phyloP scores from a whole-genome alignment of 192 early-diverging fungal species.

The Gaertneriomyces semiglobifer region DNA sequence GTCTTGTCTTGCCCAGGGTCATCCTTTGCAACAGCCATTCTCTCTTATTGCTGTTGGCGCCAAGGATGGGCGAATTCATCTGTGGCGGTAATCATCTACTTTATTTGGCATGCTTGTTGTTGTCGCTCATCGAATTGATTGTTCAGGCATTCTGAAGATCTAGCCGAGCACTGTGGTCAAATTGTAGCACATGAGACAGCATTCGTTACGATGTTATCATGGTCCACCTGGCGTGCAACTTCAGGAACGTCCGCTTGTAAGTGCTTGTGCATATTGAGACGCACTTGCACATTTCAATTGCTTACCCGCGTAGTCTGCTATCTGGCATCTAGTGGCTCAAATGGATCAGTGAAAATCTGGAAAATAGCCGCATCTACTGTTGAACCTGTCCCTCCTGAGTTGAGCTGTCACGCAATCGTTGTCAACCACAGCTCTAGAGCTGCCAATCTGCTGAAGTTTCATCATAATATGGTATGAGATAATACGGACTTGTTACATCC shows the following conservation, averaged over 20 bases:
- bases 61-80: slow-evolving; percentile 17
- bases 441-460: neutral
- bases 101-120: neutral
- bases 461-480: neutral
- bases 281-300: too few species aligned
- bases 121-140: neutral
- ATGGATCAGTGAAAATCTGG: slow-evolving; percentile 21
- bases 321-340: slow-evolving; percentile 12
- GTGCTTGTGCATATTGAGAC: too few species aligned
- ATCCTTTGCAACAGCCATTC: too few species aligned
- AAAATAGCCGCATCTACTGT: neutral
- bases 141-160: neutral
- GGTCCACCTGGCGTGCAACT: slow-evolving; percentile 11
- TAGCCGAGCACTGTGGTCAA: too few species aligned
- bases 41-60: slow-evolving; percentile 17
- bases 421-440: neutral
- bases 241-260: neutral
- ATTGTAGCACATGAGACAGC: neutral
- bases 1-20: too few species aligned
- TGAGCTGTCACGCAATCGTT: neutral
- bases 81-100: slow-evolving; percentile 9
- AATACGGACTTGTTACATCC: too few species aligned
- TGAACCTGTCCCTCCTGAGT: neutral
- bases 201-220: slow-evolving; percentile 14
- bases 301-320: slow-evolving; percentile 5